phyloP scores from a whole-genome alignment of 2,329 filamentous ascomycete genomes.

The Dactylellina cionopaga region DNA sequence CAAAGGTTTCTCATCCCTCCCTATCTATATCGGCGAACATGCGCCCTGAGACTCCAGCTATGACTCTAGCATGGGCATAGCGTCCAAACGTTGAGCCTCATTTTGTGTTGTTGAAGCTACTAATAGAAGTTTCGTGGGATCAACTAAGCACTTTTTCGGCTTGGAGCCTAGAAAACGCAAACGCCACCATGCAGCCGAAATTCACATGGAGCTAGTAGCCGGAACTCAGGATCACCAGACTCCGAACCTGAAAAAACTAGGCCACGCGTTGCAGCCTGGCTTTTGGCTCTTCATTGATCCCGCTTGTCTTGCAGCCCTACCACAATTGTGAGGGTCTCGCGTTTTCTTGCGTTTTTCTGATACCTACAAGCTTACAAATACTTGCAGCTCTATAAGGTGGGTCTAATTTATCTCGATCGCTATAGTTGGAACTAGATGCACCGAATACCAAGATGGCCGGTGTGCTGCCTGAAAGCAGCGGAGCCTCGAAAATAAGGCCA shows the following conservation, averaged over 20 bases:
- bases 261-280: background rate
- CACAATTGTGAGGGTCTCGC: constrained; percentile 1
- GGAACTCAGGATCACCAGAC: background rate
- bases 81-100: constrained; percentile 28
- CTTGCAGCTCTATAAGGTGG: too few species aligned
- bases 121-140: constrained; percentile 36
- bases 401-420: too few species aligned
- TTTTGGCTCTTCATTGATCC: background rate
- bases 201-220: background rate
- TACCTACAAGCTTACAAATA: too few species aligned
- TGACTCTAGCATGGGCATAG: background rate
- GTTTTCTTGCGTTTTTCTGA: constrained; percentile 31
- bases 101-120: background rate
- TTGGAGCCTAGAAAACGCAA: constrained; percentile 35
- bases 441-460: too few species aligned
- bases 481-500: too few species aligned
- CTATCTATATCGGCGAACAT: constrained; percentile 1
- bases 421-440: too few species aligned
- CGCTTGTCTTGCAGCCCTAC: constrained; percentile 16
- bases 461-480: too few species aligned
- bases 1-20: background rate
- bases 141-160: constrained; percentile 14
- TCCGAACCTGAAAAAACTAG: background rate
- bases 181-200: constrained; percentile 8
- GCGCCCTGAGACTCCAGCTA: background rate